Conservation (phyloP, 345 rosid genomes). For the Gossypioides kirkii region DNA sequence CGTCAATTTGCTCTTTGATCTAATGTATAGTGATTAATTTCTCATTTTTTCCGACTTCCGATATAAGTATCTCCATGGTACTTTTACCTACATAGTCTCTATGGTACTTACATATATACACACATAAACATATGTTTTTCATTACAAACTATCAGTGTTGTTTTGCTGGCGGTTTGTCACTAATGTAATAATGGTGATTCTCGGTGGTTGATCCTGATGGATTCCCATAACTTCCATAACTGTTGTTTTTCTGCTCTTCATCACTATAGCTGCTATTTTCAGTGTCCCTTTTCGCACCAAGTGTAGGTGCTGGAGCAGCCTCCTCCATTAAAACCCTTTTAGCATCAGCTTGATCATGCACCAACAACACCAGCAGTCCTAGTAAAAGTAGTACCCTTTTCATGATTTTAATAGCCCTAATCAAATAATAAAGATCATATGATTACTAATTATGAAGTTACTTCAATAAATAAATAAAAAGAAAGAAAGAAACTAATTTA, state of each 20-base stretch:
- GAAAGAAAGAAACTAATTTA: neutral
- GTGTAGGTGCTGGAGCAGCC: neutral
- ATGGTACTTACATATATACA: neutral
- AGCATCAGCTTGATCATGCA: constrained; percentile 23
- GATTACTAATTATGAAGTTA: constrained; percentile 2
- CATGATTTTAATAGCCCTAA: constrained; percentile 14
- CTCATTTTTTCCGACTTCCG: too few species aligned
- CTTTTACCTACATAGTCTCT: too few species aligned
- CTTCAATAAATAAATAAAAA: neutral
- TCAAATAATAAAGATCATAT: neutral
- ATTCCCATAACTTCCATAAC: constrained; percentile 19
- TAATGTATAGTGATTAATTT: too few species aligned
- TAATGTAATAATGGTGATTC: constrained; percentile 20
- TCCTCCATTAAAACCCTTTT: constrained; percentile 13
- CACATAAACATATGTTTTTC: neutral
- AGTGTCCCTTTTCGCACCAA: neutral
- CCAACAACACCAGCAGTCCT: constrained; percentile 13
- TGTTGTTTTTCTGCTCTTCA: constrained; percentile 20
- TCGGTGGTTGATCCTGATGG: constrained; percentile 29
- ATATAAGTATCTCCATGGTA: too few species aligned
- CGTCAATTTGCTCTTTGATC: too few species aligned
- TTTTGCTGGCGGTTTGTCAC: constrained; percentile 22
- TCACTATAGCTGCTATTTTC: neutral
- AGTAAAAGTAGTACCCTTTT: constrained; percentile 18
- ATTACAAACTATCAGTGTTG: constrained; percentile 6